phyloP scores from a whole-genome alignment of 345 rosid species.

The Salix suchowensis region DNA sequence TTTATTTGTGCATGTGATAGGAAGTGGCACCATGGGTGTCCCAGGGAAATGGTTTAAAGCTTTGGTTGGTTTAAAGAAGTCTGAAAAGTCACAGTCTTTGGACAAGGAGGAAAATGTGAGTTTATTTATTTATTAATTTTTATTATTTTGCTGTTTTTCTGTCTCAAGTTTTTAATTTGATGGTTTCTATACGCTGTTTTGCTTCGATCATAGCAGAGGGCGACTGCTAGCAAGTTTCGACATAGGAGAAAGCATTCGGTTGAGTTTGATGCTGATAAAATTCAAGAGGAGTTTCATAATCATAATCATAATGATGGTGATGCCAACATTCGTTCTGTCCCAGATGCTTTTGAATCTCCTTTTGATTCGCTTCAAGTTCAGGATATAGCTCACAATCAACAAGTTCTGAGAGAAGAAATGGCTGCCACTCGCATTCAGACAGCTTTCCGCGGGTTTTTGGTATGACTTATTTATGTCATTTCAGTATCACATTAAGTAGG shows the following conservation, averaged over 20 bases:
- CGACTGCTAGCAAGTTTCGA: constrained; percentile 45
- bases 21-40: constrained; percentile 61
- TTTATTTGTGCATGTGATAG: constrained; percentile 21
- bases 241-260: constrained; percentile 58
- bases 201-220: constrained; percentile 35
- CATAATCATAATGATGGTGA: constrained; percentile 30
- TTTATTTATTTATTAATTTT: constrained; percentile 4
- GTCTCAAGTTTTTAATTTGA: not conserved
- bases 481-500: not conserved
- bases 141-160: not conserved
- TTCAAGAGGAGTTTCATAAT: constrained; percentile 50
- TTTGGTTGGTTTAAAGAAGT: constrained; percentile 72
- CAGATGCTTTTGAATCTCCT: constrained; percentile 48
- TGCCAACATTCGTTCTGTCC: constrained; percentile 27
- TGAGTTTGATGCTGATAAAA: constrained; percentile 49
- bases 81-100: constrained; percentile 69
- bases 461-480: constrained; percentile 19
- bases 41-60: constrained; percentile 94
- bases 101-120: constrained; percentile 62
- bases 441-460: constrained; percentile 94
- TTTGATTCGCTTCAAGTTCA: constrained; percentile 48
- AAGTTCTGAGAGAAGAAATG: constrained; percentile 44
- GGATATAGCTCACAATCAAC: constrained; percentile 39
- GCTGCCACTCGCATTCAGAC: constrained; percentile 91
- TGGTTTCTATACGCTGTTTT: not conserved